These are phyloP conservation scores for Aspergillus amoenus DNA, from an alignment of 2,329 filamentous ascomycete genomes.

Conservation along the genomic window DNA sequence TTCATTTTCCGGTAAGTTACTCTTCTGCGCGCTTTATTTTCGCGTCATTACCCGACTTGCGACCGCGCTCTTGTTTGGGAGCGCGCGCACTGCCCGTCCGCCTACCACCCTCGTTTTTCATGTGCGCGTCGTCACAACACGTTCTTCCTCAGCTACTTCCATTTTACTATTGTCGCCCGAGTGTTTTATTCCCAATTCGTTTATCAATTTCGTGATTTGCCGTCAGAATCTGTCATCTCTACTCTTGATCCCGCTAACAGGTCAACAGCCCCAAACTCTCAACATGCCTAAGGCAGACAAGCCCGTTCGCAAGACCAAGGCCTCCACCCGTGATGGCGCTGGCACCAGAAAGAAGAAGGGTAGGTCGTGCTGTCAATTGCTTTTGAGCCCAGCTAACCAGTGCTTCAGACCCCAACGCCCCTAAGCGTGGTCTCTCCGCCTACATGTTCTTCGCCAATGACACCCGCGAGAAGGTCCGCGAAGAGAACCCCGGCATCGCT, in stretches of 20 bases:
- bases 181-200: conserved; percentile 8
- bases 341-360: conserved; percentile 69
- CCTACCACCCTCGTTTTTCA: conserved; percentile 5
- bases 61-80: conserved; percentile 23
- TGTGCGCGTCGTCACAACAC: conserved; percentile 14
- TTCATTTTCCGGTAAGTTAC: conserved; percentile 18
- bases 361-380: conserved; percentile 35
- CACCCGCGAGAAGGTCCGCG: conserved; percentile 95
- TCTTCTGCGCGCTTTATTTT: conserved; percentile 18
- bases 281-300: conserved; percentile 68
- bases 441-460: conserved; percentile 99
- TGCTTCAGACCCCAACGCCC: conserved; percentile 84
- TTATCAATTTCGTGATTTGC: not conserved
- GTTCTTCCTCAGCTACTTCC: not conserved
- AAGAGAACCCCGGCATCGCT: conserved; percentile 96
- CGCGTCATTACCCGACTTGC: conserved; percentile 21
- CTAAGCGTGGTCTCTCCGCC: conserved; percentile 97
- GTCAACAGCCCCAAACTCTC: conserved; percentile 24
- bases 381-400: conserved; percentile 13
- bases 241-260: conserved; percentile 6
- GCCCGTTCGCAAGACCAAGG: conserved; percentile 62
- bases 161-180: conserved; percentile 16
- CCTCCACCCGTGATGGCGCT: conserved; percentile 44
- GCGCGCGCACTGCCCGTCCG: conserved; percentile 18
- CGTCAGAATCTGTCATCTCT: not conserved